A percentile compares a stretch with the other conserved stretches of the same genome.
Evolutionary conservation across 208 protist genomes (phyloP).

Genomic region (Crithidia bombi): DNA sequence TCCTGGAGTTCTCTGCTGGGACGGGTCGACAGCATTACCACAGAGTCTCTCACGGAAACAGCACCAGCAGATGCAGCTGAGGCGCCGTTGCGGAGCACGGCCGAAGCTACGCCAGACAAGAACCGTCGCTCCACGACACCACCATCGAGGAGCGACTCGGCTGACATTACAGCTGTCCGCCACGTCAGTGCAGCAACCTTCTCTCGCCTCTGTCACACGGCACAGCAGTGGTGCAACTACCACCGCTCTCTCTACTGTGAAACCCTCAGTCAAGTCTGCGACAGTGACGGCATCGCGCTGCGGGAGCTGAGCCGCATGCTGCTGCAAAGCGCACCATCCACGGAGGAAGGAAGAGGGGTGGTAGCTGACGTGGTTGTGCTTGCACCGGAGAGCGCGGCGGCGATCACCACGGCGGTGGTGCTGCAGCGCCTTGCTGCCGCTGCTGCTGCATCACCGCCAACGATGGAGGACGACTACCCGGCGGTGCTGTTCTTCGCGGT

Average conservation of each 20-base stretch:
- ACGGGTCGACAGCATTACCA: not conserved
- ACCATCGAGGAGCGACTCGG: not conserved
- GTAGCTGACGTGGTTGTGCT: slow-evolving; percentile 39
- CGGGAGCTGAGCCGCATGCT: slow-evolving; percentile 31
- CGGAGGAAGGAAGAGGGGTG: not conserved
- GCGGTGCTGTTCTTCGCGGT: slow-evolving; percentile 45
- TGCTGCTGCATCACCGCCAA: not conserved
- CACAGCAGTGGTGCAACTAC: slow-evolving; percentile 55
- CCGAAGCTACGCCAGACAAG: not conserved
- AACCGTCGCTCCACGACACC: not conserved
- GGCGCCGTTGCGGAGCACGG: no score
- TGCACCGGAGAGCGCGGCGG: slow-evolving; percentile 56
- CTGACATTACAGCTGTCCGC: slow-evolving; percentile 4
- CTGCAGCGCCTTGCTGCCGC: slow-evolving; percentile 31
- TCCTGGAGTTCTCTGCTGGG: not conserved
- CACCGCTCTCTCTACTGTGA: slow-evolving; percentile 72
- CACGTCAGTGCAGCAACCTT: not conserved
- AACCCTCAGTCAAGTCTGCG: slow-evolving; percentile 29
- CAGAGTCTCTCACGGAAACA: not conserved
- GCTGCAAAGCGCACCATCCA: slow-evolving; percentile 13
- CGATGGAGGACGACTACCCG: not conserved
- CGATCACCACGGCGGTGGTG: slow-evolving; percentile 50
- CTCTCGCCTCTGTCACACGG: slow-evolving; percentile 5
- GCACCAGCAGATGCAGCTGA: not conserved
- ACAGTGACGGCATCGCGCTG: slow-evolving; percentile 30